A percentile compares a stretch with the other conserved stretches of the same genome.
These are phyloP conservation scores for Niveomyces coronatus DNA, from an alignment of 2,329 filamentous ascomycete genomes.

Conservation along the genomic window DNA sequence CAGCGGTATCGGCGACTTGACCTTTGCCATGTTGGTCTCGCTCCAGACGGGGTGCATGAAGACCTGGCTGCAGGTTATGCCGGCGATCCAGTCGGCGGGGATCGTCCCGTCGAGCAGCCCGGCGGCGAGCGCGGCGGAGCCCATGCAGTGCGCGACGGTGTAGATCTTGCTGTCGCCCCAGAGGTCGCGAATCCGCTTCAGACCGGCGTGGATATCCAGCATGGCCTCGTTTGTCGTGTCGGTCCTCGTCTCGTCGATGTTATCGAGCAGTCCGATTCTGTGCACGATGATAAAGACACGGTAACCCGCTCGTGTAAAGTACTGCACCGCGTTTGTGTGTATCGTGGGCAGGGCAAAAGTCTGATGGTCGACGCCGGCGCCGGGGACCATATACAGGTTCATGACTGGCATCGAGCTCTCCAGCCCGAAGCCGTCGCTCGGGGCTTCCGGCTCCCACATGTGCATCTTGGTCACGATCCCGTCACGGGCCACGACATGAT, in stretches of 20 bases:
- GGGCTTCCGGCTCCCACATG: conserved; percentile 43
- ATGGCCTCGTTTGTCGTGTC: conserved; percentile 52
- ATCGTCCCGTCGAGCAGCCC: conserved; percentile 55
- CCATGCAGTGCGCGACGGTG: conserved; percentile 53
- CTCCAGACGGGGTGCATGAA: conserved; percentile 54
- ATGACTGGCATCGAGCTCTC: conserved; percentile 16
- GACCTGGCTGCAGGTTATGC: conserved; percentile 49
- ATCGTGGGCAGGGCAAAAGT: conserved; percentile 55
- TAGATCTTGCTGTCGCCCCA: conserved; percentile 36
- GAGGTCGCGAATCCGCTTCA: conserved; percentile 39
- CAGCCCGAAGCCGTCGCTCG: conserved; percentile 16
- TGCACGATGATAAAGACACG: conserved; percentile 47
- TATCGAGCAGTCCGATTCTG: conserved; percentile 44
- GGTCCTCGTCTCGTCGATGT: conserved; percentile 30
- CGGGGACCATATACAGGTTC: conserved; percentile 51
- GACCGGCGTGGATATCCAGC: conserved; percentile 46
- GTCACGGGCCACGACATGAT: conserved; percentile 40
- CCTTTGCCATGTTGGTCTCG: conserved; percentile 46
- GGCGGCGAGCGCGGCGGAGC: conserved; percentile 45
- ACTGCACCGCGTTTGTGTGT: conserved; percentile 51
- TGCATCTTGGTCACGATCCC: conserved; percentile 42
- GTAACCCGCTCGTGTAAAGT: conserved; percentile 50
- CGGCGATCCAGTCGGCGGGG: conserved; percentile 43
- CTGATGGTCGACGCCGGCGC: conserved; percentile 52
- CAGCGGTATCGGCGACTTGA: conserved; percentile 44